phyloP scores from a whole-genome alignment of 2,329 filamentous ascomycete genomes.

The Bipolaris cookei region DNA sequence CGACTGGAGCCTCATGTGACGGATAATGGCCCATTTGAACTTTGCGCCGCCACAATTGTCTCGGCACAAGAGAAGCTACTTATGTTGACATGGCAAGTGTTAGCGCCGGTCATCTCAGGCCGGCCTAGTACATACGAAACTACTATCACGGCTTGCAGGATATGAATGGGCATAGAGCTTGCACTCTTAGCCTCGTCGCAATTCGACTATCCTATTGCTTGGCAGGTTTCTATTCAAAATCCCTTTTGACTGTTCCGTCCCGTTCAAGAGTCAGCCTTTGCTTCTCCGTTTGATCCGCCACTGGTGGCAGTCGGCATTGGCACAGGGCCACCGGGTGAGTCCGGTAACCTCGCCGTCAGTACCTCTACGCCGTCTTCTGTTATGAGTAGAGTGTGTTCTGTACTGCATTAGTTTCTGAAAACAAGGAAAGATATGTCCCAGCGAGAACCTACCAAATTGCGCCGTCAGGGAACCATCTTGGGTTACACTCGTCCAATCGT shows the following conservation, averaged over 20 bases:
- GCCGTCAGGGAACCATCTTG: conserved; percentile 87
- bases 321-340: conserved; percentile 77
- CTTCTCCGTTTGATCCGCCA: conserved; percentile 34
- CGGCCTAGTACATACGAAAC: background rate
- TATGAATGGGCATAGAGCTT: background rate
- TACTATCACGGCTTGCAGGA: background rate
- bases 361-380: conserved; percentile 84
- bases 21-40: background rate
- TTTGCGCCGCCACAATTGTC: background rate
- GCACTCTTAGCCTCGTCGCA: background rate
- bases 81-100: background rate
- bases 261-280: conserved; percentile 24
- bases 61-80: background rate
- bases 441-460: conserved; percentile 74
- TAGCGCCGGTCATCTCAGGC: background rate
- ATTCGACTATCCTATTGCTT: background rate
- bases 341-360: conserved; percentile 72
- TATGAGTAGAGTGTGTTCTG: conserved; percentile 82
- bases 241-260: background rate
- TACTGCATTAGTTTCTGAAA: conserved; percentile 16
- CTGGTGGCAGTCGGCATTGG: conserved; percentile 57
- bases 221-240: background rate
- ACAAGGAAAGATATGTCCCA: background rate
- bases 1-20: conserved; percentile 4
- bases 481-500: conserved; percentile 97